Evolutionary conservation across 2,329 filamentous ascomycete species (phyloP), one percentile per base, ranked within the genome.

Genomic region (Huntiella savannae): DNA sequence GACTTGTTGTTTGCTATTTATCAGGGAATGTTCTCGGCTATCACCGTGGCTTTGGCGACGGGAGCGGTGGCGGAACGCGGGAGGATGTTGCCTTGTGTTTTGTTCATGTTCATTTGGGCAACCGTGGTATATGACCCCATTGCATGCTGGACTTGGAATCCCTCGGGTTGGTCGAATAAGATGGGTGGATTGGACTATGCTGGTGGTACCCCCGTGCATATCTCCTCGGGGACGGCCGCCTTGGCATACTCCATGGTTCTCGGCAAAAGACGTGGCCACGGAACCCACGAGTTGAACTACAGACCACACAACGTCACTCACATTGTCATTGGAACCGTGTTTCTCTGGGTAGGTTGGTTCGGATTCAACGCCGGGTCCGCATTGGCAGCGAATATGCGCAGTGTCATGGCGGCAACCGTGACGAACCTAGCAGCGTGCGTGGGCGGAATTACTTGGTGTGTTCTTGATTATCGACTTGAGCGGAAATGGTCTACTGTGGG

Each of bases 341-440:
- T 94, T 64, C 76, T 94, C 12, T 94, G 86, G 85, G 82, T 93
- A 12, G 86, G 86, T 46, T 94, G 85, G 86, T 92, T 93, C 57
- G 86, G 86, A 41, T 94, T 94, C 75, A 94, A 93, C 56, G 84
- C 82, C 43, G 85, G 85, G 52, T 86, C 80, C 12, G 85, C 84
- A 11, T 67, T 91, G 47, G 70, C 77, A 42, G 84, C 84, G 44
- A 92, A 91, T 60, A 62, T 93, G 57, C 79, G 86, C 42, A 83
- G 83, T 39, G 72, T 93, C 55, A 85, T 93, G 78, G 86, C 86
- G 39, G 82, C 81, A 8, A 70, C 88, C 1, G 82, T 88, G 38
- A 93, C 86, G 46, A 91, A 93, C 59, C 65, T 93, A 28, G 79
- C 85, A 17, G 86, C 85, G 33, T 84, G 80, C 50, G 75, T 86